phyloP scores from a whole-genome alignment of 148 eudicot species.

The Euryodendron excelsum region DNA sequence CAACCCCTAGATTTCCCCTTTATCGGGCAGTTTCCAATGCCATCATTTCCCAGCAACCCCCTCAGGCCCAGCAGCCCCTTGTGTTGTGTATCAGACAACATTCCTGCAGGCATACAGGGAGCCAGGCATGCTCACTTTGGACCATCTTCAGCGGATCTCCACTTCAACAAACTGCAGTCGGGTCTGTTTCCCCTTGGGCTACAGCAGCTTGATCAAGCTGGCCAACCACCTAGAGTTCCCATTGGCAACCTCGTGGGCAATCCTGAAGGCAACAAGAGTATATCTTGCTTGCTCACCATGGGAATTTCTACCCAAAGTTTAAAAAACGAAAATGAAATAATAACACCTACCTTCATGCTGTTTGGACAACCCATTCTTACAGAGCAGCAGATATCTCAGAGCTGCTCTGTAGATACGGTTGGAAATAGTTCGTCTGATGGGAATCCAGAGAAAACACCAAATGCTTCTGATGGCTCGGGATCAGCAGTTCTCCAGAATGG shows the following conservation, averaged over 20 bases:
- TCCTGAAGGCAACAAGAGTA: conserved; percentile 21
- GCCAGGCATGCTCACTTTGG: conserved; percentile 72
- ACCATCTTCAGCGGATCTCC: conserved; percentile 29
- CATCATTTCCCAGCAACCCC: conserved; percentile 33
- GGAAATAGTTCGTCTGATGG: conserved; percentile 39
- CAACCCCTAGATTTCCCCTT: conserved; percentile 50
- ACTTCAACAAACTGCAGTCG: conserved; percentile 39
- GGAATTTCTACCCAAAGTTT: conserved; percentile 32
- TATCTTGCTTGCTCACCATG: conserved; percentile 55
- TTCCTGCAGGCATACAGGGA: conserved; percentile 75
- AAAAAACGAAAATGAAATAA: conserved; percentile 25
- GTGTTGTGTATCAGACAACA: conserved; percentile 37
- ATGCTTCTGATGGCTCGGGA: conserved; percentile 49
- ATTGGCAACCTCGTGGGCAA: conserved; percentile 17
- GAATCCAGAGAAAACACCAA: conserved; percentile 29
- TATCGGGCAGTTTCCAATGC: conserved; percentile 32
- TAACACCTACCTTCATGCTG: conserved; percentile 47
- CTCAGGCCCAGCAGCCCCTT: conserved; percentile 45
- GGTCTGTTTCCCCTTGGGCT: conserved; percentile 30
- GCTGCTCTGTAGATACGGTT: conserved; percentile 40
- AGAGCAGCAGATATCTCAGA: conserved; percentile 66
- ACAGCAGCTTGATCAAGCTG: conserved; percentile 24
- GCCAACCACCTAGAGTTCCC: conserved; percentile 25
- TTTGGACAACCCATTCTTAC: conserved; percentile 92
- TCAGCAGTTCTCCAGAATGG: conserved; percentile 45